Percentiles rank a stretch among this genome's conserved stretches.
Evolutionary conservation across 176 grass and related monocot genomes (phyloP).

Genomic region (Oryza coarctata): DNA sequence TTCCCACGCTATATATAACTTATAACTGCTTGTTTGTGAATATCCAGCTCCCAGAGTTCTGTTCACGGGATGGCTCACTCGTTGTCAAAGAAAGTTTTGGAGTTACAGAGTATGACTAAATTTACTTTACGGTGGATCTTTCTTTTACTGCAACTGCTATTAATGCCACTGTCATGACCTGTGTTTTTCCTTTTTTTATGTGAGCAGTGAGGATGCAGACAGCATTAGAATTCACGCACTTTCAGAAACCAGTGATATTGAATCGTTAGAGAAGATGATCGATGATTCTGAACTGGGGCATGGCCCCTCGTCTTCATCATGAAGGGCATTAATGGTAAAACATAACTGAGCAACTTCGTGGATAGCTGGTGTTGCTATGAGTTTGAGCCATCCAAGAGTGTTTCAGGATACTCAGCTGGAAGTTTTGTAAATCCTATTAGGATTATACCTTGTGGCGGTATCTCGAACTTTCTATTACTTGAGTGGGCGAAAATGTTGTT

Average conservation of each 20-base stretch:
- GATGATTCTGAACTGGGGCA: slow-evolving; percentile 48
- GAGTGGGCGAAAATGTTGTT: slow-evolving; percentile 2
- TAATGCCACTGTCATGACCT: background rate
- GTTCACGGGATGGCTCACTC: slow-evolving; percentile 70
- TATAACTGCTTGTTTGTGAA: slow-evolving; percentile 26
- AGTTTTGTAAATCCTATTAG: slow-evolving; percentile 45
- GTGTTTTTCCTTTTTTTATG: slow-evolving; percentile 15
- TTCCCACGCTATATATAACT: background rate
- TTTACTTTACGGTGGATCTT: slow-evolving; percentile 2
- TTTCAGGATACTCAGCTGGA: slow-evolving; percentile 19
- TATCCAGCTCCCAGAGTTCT: slow-evolving; percentile 88
- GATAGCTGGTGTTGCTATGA: slow-evolving; percentile 5
- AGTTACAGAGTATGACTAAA: slow-evolving; percentile 80
- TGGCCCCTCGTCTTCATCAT: slow-evolving; percentile 36
- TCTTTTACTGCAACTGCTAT: background rate
- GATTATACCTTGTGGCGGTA: slow-evolving; percentile 21
- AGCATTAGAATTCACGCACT: slow-evolving; percentile 62
- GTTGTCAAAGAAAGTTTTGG: slow-evolving; percentile 95
- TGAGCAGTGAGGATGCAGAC: slow-evolving; percentile 84
- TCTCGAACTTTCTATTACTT: slow-evolving; percentile 12
- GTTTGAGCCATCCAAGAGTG: slow-evolving; percentile 6
- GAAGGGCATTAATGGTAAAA: slow-evolving; percentile 22
- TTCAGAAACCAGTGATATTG: slow-evolving; percentile 65
- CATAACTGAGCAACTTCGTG: background rate
- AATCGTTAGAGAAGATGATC: slow-evolving; percentile 79